phyloP scores from a whole-genome alignment of 495 filamentous ascomycete species.

The Penicillium longicatenatum region DNA sequence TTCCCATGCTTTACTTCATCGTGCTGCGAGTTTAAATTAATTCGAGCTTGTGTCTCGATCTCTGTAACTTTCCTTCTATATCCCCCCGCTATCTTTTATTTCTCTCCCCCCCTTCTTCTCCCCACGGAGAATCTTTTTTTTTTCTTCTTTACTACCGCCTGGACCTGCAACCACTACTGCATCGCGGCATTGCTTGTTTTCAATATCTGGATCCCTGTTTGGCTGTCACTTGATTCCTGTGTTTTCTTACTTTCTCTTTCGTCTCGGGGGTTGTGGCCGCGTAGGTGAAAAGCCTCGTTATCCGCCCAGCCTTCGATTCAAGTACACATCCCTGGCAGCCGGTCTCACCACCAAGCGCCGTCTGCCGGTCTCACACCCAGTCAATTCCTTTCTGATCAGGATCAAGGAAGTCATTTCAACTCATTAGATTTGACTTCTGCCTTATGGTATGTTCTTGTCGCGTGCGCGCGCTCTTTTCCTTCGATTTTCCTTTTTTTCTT shows the following conservation, averaged over 20 bases:
- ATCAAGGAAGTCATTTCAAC: background rate
- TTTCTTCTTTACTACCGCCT: background rate
- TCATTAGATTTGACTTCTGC: background rate
- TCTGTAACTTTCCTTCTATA: conserved; percentile 2
- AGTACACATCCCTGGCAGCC: conserved; percentile 47
- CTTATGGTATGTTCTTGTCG: conserved; percentile 24
- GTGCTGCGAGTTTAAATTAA: conserved; percentile 5
- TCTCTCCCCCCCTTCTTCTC: background rate
- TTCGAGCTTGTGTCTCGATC: conserved; percentile 10
- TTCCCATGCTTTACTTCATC: conserved; percentile 14
- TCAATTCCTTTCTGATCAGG: background rate
- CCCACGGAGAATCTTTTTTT: conserved; percentile 12
- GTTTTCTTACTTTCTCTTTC: conserved; percentile 3
- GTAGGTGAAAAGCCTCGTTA: background rate
- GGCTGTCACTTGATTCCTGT: conserved; percentile 7
- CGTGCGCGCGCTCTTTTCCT: conserved; percentile 13
- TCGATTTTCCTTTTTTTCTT: conserved; percentile 9
- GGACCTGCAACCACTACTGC: background rate
- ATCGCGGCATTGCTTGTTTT: conserved; percentile 1
- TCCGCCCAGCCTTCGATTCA: conserved; percentile 24
- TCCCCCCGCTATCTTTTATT: background rate
- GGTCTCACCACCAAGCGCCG: conserved; percentile 22
- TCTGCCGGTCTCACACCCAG: conserved; percentile 8
- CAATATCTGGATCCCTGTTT: background rate
- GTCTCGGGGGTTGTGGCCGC: conserved; percentile 14